These are phyloP conservation scores for Boletus rubescentipes DNA, from an alignment of 768 basidiomycete species.

Conservation along the genomic window DNA sequence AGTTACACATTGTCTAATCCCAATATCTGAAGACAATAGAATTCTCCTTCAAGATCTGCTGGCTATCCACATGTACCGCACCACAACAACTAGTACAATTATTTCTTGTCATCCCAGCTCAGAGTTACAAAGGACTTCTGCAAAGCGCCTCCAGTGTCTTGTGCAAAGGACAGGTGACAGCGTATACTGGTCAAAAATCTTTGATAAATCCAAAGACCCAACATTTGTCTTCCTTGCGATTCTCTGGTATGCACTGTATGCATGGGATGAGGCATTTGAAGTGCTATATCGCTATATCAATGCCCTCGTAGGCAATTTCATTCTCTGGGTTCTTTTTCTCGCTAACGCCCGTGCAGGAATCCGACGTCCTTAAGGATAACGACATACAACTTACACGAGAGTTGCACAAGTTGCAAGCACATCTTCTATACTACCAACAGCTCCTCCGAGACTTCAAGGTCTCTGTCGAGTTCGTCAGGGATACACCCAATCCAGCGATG, in stretches of 20 bases:
- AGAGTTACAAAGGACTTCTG: conserved; percentile 26
- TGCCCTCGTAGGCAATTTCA: conserved; percentile 38
- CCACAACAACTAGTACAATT: conserved; percentile 23
- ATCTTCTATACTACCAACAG: conserved; percentile 54
- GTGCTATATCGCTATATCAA: conserved; percentile 50
- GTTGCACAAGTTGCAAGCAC: conserved; percentile 57
- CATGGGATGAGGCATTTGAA: conserved; percentile 63
- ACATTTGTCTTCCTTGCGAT: conserved; percentile 54
- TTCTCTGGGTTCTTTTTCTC: neutral
- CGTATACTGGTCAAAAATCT: conserved; percentile 37
- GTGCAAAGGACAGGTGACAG: conserved; percentile 31
- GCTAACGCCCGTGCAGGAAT: conserved; percentile 39
- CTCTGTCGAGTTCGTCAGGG: conserved; percentile 46
- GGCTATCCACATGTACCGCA: conserved; percentile 51
- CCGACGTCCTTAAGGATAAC: conserved; percentile 39
- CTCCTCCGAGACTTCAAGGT: conserved; percentile 54
- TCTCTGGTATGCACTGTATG: conserved; percentile 60
- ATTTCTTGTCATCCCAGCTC: conserved; percentile 33
- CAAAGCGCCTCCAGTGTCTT: conserved; percentile 29
- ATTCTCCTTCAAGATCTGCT: conserved; percentile 45
- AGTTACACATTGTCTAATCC: neutral
- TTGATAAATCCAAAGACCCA: conserved; percentile 39
- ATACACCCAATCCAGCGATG: conserved; percentile 51
- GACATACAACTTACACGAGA: conserved; percentile 51
- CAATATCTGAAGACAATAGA: conserved; percentile 9